Evolutionary conservation across 2,329 filamentous ascomycete genomes (phyloP).

Genomic region (Exophiala oligosperma): DNA sequence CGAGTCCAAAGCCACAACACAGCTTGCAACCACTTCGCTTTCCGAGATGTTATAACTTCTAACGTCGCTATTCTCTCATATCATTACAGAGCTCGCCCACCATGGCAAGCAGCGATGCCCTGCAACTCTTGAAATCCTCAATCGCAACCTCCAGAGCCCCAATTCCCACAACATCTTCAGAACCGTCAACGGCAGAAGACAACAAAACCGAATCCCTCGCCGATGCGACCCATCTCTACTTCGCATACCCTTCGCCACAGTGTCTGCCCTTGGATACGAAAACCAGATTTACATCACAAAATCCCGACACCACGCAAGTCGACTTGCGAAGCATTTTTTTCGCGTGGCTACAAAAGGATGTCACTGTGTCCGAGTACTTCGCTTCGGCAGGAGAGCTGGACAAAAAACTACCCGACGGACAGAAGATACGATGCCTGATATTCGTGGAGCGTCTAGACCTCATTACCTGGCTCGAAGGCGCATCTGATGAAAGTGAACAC

Average conservation of each 20-base stretch:
- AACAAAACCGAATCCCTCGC: conserved; percentile 65
- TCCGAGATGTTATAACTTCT: conserved; percentile 3
- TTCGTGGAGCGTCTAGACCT: conserved; percentile 92
- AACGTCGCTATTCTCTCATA: no score
- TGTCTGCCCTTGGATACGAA: conserved; percentile 68
- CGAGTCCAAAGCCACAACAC: no score
- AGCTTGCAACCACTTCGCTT: no score
- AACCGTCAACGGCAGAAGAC: conserved; percentile 59
- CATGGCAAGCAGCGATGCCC: conserved; percentile 68
- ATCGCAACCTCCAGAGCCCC: conserved; percentile 71
- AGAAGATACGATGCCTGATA: conserved; percentile 79
- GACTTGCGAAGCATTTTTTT: conserved; percentile 95
- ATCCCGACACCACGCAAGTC: conserved; percentile 60
- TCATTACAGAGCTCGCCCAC: neutral
- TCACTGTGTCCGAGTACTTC: conserved; percentile 88
- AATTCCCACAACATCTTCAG: conserved; percentile 70
- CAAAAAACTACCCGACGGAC: conserved; percentile 63
- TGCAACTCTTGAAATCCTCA: conserved; percentile 79
- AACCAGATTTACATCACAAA: conserved; percentile 83
- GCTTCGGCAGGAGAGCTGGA: conserved; percentile 78
- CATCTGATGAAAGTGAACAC: conserved; percentile 86
- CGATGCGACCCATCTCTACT: conserved; percentile 75
- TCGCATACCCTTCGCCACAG: conserved; percentile 59
- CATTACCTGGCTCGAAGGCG: conserved; percentile 89
- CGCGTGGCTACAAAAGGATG: conserved; percentile 91